A percentile compares a stretch with the other conserved stretches of the same genome.
Evolutionary conservation across 768 basidiomycete genomes (phyloP).

Genomic region (Phylloporus arenicola): DNA sequence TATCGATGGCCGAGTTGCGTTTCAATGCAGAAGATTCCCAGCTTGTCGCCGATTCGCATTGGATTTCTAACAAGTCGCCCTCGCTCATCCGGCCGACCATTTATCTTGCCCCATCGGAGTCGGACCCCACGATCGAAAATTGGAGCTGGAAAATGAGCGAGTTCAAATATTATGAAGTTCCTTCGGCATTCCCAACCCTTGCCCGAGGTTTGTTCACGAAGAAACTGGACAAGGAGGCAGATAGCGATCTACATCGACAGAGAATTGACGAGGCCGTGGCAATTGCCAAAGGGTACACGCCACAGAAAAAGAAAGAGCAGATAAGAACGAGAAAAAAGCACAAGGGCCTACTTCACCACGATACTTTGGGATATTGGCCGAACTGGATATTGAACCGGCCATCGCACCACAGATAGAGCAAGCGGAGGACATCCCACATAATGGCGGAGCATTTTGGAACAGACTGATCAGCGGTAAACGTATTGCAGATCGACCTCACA

Average conservation of each 20-base stretch:
- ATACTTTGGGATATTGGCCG: constrained; percentile 77
- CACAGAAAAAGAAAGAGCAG: constrained; percentile 14
- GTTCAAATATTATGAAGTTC: constrained; percentile 86
- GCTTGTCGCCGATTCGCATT: constrained; percentile 51
- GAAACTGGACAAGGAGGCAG: constrained; percentile 34
- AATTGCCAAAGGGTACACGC: constrained; percentile 39
- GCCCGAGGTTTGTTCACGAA: constrained; percentile 85
- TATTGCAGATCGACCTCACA: constrained; percentile 63
- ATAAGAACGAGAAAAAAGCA: constrained; percentile 23
- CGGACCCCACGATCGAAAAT: constrained; percentile 48
- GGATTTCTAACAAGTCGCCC: constrained; percentile 48
- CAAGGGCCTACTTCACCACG: constrained; percentile 36
- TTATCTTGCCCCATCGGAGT: constrained; percentile 56
- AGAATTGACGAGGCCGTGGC: constrained; percentile 44
- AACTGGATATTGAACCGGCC: constrained; percentile 53
- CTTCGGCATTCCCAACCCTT: constrained; percentile 91
- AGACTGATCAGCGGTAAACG: constrained; percentile 41
- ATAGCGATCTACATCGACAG: constrained; percentile 35
- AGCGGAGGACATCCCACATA: constrained; percentile 27
- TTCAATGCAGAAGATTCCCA: constrained; percentile 45
- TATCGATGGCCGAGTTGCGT: constrained; percentile 18
- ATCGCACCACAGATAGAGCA: constrained; percentile 40
- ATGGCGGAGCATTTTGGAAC: constrained; percentile 43
- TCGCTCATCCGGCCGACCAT: constrained; percentile 60
- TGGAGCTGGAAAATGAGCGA: constrained; percentile 98